A percentile compares a stretch with the other conserved stretches of the same genome.
phyloP scores from a whole-genome alignment of 202 grass and related monocot species.

The Hordeum pubiflorum region DNA sequence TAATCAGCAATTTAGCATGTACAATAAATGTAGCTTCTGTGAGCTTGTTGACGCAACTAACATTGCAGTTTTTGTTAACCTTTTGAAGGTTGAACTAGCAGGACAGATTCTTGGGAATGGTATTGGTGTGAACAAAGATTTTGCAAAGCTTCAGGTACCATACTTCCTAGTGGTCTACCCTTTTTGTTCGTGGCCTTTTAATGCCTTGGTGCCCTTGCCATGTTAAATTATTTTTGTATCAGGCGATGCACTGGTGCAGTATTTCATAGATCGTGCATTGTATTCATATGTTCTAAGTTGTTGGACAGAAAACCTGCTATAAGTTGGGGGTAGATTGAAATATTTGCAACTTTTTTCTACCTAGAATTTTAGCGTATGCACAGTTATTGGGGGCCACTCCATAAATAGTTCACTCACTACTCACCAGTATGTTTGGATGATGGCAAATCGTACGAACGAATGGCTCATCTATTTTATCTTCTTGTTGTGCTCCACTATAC shows the following conservation, averaged over 20 bases:
- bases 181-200: background rate
- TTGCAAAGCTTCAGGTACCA: constrained; percentile 57
- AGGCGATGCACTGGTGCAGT: background rate
- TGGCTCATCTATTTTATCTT: constrained; percentile 1
- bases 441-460: background rate
- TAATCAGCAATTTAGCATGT: background rate
- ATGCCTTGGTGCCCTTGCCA: background rate
- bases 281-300: background rate
- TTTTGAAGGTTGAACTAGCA: constrained; percentile 58
- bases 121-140: constrained; percentile 44
- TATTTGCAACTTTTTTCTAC: background rate
- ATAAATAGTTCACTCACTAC: background rate
- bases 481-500: background rate
- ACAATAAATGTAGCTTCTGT: background rate
- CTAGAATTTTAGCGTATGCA: background rate
- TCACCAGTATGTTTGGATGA: background rate
- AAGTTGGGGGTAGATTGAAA: background rate
- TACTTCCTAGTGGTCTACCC: background rate
- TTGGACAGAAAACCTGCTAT: constrained; percentile 18
- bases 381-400: background rate
- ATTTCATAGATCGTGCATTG: background rate
- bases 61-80: constrained; percentile 1
- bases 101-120: constrained; percentile 61
- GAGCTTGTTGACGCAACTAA: constrained; percentile 5
- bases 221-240: constrained; percentile 17